Percentiles rank a stretch among this genome's conserved stretches.
These are phyloP conservation scores for Gossypium longicalyx DNA, from an alignment of 345 rosid genomes.

Conservation along the genomic window DNA sequence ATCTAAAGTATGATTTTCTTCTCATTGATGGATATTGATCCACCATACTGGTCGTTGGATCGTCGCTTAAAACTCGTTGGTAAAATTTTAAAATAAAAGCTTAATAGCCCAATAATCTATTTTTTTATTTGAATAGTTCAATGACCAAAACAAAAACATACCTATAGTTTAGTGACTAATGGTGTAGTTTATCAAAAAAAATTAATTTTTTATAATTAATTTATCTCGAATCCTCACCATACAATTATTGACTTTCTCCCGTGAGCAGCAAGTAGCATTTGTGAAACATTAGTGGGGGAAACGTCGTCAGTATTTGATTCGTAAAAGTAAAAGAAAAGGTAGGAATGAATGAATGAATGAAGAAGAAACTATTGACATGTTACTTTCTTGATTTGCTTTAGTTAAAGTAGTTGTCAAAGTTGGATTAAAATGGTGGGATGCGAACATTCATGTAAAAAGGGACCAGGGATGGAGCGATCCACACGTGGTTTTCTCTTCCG, in stretches of 20 bases:
- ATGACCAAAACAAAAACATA: no score
- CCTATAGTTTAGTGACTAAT: no score
- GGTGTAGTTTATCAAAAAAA: no score
- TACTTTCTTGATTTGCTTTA: neutral
- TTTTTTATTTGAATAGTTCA: no score
- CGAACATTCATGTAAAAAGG: neutral
- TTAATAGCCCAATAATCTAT: no score
- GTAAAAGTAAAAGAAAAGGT: neutral
- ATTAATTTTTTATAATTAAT: no score
- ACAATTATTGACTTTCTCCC: neutral
- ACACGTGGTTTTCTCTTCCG: neutral
- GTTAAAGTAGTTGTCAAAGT: neutral
- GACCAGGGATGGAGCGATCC: neutral
- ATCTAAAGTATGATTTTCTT: no score
- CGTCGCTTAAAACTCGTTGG: no score
- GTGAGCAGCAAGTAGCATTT: neutral
- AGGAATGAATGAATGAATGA: neutral
- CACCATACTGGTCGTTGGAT: fast-evolving
- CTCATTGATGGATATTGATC: no score
- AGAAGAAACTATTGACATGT: neutral
- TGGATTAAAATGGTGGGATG: neutral
- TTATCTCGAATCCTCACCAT: no score
- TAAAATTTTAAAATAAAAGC: no score
- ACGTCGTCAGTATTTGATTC: neutral
- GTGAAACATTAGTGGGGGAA: neutral